Base-by-base conservation (phyloP, 1,139 yeast species). In the Pichia sp. region DNA sequence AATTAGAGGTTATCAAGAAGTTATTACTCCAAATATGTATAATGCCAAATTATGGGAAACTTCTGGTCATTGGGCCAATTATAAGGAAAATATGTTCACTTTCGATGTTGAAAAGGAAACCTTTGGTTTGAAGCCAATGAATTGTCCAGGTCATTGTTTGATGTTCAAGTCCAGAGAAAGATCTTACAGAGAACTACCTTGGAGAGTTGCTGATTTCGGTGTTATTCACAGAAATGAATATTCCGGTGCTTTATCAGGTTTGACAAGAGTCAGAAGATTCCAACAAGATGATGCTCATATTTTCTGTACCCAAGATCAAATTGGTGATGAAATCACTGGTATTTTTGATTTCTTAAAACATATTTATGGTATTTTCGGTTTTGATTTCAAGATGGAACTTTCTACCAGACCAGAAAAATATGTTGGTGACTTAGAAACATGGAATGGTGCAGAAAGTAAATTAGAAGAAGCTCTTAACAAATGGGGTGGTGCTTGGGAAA, bases 221-320 rank as follows among this genome's bases (percentile, higher is more conserved):
- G 95, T 90, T 43, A 73, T 92, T 57, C 97, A 92, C 69, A 78
- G 98, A 70, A 92, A 92, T 63, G 98, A 92, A 67, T 85, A 87
- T 51, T 83, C 95, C 40, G 97, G 97, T 61, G 97, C 88, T 27
- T 67, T 82, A 43, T 71, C 85, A 33, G 97, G 97, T 31, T 78
- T 92, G 61, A 92, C 97, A 43, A 79, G 98, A 66, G 97, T 92
- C 38, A 83, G 98, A 67, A 77, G 97, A 67, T 92, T 92, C 79
- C 98, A 92, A 67, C 98, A 92, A 69, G 98, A 92, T 67, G 98
- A 92, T 68, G 97, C 96, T 39, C 98, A 92, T 63, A 92, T 92
- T 52, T 92, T 92, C 79, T 92, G 97, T 72, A 80, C 87, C 41
- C 79, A 77, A 53, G 92, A 84, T 47, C 97, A 92, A 71, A 85